Percentiles rank a stretch among this genome's conserved stretches.
Conservation (phyloP, 1,139 yeast genomes). For the Candida buenavistaensis region DNA sequence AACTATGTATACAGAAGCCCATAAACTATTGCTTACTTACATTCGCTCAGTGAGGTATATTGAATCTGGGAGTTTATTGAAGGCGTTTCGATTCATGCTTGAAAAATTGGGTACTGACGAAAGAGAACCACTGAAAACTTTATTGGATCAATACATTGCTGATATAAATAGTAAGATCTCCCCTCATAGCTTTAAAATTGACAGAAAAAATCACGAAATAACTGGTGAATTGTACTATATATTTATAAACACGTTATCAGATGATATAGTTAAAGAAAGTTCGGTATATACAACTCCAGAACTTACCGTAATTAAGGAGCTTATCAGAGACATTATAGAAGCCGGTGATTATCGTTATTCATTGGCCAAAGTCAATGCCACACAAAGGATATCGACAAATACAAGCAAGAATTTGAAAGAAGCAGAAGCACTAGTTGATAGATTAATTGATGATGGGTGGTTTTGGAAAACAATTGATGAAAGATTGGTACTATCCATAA, state of each 20-base stretch:
- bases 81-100: conserved; percentile 16
- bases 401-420: conserved; percentile 31
- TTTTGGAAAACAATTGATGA: conserved; percentile 29
- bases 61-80: conserved; percentile 15
- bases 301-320: conserved; percentile 46
- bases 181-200: conserved; percentile 47
- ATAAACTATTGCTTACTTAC: conserved; percentile 46
- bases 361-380: conserved; percentile 30
- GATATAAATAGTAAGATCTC: conserved; percentile 40
- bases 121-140: conserved; percentile 8
- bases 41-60: conserved; percentile 36
- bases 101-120: conserved; percentile 7
- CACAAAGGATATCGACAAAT: conserved; percentile 24
- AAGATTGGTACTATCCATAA: conserved; percentile 37
- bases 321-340: conserved; percentile 48
- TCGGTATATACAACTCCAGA: conserved; percentile 48
- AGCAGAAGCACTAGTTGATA: conserved; percentile 33
- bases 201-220: conserved; percentile 36
- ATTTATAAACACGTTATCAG: conserved; percentile 44
- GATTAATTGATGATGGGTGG: conserved; percentile 57
- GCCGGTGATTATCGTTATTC: conserved; percentile 26
- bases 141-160: conserved; percentile 29
- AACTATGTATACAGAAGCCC: conserved; percentile 26
- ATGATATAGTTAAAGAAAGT: conserved; percentile 41
- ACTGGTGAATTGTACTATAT: conserved; percentile 33